A percentile compares a stretch with the other conserved stretches of the same genome.
Evolutionary conservation across 2,329 filamentous ascomycete genomes (phyloP).

Genomic region (Dothideomycetidae sp.): DNA sequence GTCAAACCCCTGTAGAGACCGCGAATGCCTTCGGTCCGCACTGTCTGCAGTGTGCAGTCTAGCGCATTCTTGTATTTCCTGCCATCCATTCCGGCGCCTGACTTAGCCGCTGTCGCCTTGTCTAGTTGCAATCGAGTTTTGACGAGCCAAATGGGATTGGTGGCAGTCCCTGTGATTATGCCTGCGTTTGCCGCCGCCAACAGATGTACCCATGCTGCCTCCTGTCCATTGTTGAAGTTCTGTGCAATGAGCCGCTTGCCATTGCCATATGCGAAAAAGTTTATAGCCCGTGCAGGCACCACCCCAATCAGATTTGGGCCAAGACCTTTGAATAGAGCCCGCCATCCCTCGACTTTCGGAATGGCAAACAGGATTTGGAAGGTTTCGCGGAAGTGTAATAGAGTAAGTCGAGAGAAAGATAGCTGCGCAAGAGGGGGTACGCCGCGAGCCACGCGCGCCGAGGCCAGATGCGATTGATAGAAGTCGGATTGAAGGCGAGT

Average conservation of each 20-base stretch:
- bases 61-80: constrained; percentile 74
- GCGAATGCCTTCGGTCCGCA: constrained; percentile 63
- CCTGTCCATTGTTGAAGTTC: constrained; percentile 54
- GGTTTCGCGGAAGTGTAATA: constrained; percentile 71
- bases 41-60: constrained; percentile 73
- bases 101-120: constrained; percentile 56
- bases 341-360: constrained; percentile 65
- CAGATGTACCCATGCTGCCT: constrained; percentile 65
- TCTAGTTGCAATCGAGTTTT: constrained; percentile 89
- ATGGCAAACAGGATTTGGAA: constrained; percentile 73
- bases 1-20: constrained; percentile 84
- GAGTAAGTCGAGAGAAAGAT: constrained; percentile 49
- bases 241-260: constrained; percentile 70
- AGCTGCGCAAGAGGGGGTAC: constrained; percentile 41
- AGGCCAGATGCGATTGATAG: constrained; percentile 70
- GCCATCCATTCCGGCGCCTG: constrained; percentile 35
- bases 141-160: constrained; percentile 92
- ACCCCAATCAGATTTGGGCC: constrained; percentile 83
- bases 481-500: constrained; percentile 89
- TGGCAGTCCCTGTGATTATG: constrained; percentile 75
- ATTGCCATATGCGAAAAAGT: constrained; percentile 89
- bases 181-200: constrained; percentile 63
- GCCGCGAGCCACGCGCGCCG: constrained; percentile 47
- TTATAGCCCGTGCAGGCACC: constrained; percentile 78
- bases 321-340: constrained; percentile 83